Evolutionary conservation across 768 basidiomycete genomes (phyloP).

Genomic region (Russula compacta): DNA sequence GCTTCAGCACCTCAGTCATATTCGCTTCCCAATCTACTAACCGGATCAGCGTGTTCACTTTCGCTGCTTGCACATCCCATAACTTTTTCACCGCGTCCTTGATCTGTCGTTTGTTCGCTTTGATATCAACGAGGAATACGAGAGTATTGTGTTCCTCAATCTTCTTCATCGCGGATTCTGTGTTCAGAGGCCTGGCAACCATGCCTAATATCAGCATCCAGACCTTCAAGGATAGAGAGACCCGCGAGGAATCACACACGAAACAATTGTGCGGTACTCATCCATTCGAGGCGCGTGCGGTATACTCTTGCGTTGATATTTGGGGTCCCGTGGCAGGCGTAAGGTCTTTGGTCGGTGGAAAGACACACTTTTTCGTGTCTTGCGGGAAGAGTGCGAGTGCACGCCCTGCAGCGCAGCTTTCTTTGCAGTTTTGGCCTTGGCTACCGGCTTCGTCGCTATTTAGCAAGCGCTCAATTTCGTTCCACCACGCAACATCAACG

Average conservation of each 20-base stretch:
- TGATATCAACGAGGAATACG: slow-evolving; percentile 94
- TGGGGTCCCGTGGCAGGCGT: slow-evolving; percentile 69
- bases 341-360: slow-evolving; percentile 92
- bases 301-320: slow-evolving; percentile 93
- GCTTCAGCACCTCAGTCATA: not conserved
- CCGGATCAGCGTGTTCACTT: slow-evolving; percentile 98
- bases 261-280: slow-evolving; percentile 89
- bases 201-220: not conserved
- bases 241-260: slow-evolving; percentile 41
- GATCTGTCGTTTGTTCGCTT: slow-evolving; percentile 95
- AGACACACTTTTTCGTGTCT: slow-evolving; percentile 69
- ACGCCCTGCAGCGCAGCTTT: slow-evolving; percentile 92
- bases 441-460: slow-evolving; percentile 22
- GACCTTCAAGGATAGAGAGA: not conserved
- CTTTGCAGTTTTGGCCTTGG: slow-evolving; percentile 90
- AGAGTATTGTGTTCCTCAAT: slow-evolving; percentile 86
- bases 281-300: slow-evolving; percentile 93
- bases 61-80: slow-evolving; percentile 92
- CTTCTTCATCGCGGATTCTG: slow-evolving; percentile 99
- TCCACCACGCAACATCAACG: not conserved
- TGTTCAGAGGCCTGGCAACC: slow-evolving; percentile 66
- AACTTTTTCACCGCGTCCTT: slow-evolving; percentile 99
- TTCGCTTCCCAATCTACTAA: slow-evolving; percentile 30
- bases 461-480: not conserved
- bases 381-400: slow-evolving; percentile 65